Percentiles rank a stretch among this genome's conserved stretches.
These are phyloP conservation scores for Ormosia semicastrata DNA, from an alignment of 306 rosid species.

Conservation along the genomic window DNA sequence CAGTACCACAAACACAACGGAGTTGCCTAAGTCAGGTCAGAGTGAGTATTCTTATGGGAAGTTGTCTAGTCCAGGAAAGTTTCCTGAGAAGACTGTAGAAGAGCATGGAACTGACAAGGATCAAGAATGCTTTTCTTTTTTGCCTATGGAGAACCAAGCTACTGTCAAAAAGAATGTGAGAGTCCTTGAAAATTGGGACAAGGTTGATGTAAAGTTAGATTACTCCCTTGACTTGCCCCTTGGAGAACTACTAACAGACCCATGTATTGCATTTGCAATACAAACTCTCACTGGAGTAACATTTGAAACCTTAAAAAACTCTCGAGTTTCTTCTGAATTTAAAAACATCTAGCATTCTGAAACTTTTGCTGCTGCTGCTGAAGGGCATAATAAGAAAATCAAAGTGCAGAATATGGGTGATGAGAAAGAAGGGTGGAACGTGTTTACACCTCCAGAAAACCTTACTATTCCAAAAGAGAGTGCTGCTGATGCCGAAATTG, in stretches of 20 bases:
- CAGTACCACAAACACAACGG: neutral
- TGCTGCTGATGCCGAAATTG: slow-evolving; percentile 11
- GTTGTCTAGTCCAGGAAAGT: slow-evolving; percentile 14
- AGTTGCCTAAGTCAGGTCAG: slow-evolving; percentile 10
- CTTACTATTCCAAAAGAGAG: slow-evolving; percentile 15
- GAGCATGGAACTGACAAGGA: slow-evolving; percentile 7
- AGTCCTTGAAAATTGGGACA: slow-evolving; percentile 26
- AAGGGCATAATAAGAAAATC: slow-evolving; percentile 29
- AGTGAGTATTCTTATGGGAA: neutral
- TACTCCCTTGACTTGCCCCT: slow-evolving; percentile 44
- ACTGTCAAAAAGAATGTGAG: slow-evolving; percentile 11
- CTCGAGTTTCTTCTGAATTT: slow-evolving; percentile 24
- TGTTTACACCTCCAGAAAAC: slow-evolving; percentile 21
- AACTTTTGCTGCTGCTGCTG: slow-evolving; percentile 10
- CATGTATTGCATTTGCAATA: slow-evolving; percentile 91
- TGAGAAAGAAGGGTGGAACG: slow-evolving; percentile 11
- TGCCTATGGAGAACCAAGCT: slow-evolving; percentile 18
- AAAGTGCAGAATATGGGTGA: neutral
- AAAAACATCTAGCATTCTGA: slow-evolving; percentile 25
- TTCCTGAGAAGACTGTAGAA: slow-evolving; percentile 18
- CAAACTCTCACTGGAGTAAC: slow-evolving; percentile 69
- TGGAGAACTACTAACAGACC: slow-evolving; percentile 67
- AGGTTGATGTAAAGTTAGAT: slow-evolving; percentile 36
- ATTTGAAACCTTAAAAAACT: slow-evolving; percentile 38
- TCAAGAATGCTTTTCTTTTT: slow-evolving; percentile 14